Evolutionary conservation across 257 asterid genomes (phyloP), one percentile per base, ranked within the genome.

Genomic region (Solanum neorickii): DNA sequence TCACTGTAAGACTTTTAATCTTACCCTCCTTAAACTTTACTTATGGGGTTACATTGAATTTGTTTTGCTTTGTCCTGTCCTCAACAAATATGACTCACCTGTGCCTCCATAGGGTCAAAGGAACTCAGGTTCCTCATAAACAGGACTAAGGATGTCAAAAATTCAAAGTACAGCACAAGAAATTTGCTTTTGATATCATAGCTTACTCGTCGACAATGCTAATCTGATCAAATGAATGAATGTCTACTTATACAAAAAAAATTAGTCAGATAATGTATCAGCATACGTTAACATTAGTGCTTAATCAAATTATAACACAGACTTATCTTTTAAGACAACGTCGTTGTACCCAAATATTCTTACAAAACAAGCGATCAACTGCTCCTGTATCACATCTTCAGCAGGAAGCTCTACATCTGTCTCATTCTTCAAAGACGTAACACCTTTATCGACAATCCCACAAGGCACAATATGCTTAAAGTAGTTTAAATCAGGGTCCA

Each of bases 381-480:
- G 91, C 41, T 93, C 96, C 0, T 87, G 92, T 72, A 95, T 87
- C 14, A 90, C 90, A 72, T 94, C 93, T 9, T 94, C 98, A 23
- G 91, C 27, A 84, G 96, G 97, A 88, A 95, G 96, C 68, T 27
- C 88, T 65, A 83, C 56, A 8, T 66, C 70, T 16, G 87, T 92
- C 93, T 95, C 97, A 15, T 86, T 91, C 44, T 90, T 92, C 94
- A 95, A 89, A 39, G 97, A 93, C 3, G 96, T 92, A 27, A 94
- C 98, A 85, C 89, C 98, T 87, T 93, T 93, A 86, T 94, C 92
- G 2, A 91, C 91, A 87, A 94, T 94, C 88, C 98, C 98, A 89
- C 98, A 94, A 2, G 98, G 96, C 87, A 94, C 96, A 49, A 95
- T 95, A 88, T 94, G 92, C 91, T 94, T 91, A 88, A 93, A 95